Percentiles rank a stretch among this genome's conserved stretches.
These are phyloP conservation scores for Gnetum montanum DNA, from an alignment of 75 land plant species.

Conservation along the genomic window DNA sequence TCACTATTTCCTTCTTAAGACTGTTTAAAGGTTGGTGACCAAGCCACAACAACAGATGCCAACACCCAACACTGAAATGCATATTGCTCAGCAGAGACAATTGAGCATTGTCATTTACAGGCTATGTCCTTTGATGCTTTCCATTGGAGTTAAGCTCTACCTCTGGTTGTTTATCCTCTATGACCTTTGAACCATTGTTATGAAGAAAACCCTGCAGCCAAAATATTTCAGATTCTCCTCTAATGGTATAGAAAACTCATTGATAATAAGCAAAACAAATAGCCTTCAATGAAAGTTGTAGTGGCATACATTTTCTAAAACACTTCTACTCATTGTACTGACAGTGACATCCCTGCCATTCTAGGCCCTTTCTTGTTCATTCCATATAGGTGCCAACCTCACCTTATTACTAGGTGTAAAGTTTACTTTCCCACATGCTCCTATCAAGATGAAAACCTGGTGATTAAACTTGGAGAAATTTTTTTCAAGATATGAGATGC, in stretches of 20 bases:
- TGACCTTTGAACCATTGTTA: too few species aligned
- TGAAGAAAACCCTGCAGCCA: too few species aligned
- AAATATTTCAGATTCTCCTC: too few species aligned
- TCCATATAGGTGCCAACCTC: constrained; percentile 22
- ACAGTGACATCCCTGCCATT: constrained; percentile 4
- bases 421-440: too few species aligned
- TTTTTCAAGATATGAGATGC: not conserved
- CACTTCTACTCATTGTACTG: not conserved
- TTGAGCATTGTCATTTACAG: constrained; percentile 3
- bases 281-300: not conserved
- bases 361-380: constrained; percentile 8
- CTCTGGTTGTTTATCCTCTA: too few species aligned
- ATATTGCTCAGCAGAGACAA: constrained; percentile 38
- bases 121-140: not conserved
- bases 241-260: too few species aligned
- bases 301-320: constrained; percentile 4
- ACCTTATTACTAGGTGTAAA: too few species aligned
- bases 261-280: not conserved
- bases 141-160: too few species aligned
- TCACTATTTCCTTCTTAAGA: constrained; percentile 4
- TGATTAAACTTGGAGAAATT: not conserved
- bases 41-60: constrained; percentile 40
- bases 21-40: constrained; percentile 39
- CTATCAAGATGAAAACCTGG: not conserved
- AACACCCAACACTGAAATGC: constrained; percentile 32